Conservation (phyloP, 805 yeast genomes). For the Suhomyces prunicola region DNA sequence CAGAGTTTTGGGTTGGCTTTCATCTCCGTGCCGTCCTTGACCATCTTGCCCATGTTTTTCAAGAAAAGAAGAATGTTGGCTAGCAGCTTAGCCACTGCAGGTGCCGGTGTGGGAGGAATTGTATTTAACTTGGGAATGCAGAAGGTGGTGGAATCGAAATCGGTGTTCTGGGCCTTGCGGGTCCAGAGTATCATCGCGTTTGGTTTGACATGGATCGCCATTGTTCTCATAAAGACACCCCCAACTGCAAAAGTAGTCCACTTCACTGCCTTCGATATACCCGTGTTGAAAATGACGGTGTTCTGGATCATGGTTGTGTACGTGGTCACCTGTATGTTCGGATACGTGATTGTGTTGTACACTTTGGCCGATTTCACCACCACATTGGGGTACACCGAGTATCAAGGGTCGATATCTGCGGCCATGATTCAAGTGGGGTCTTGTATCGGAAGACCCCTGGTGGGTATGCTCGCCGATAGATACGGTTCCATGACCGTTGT, state of each 20-base stretch:
- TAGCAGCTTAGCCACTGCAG: slow-evolving; percentile 18
- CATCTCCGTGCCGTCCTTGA: slow-evolving; percentile 18
- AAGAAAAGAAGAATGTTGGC: slow-evolving; percentile 18
- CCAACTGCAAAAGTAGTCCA: slow-evolving; percentile 6
- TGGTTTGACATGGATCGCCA: slow-evolving; percentile 7
- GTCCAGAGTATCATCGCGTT: slow-evolving; percentile 14
- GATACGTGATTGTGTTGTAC: slow-evolving; percentile 23
- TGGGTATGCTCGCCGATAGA: slow-evolving; percentile 17
- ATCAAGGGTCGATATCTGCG: slow-evolving; percentile 23
- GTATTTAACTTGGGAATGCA: slow-evolving; percentile 25
- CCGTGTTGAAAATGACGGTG: slow-evolving; percentile 10
- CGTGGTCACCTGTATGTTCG: slow-evolving; percentile 21
- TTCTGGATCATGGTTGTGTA: slow-evolving; percentile 16
- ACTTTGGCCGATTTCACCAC: slow-evolving; percentile 22
- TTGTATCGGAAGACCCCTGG: slow-evolving; percentile 17
- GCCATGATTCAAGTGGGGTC: slow-evolving; percentile 25
- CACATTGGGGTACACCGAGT: slow-evolving; percentile 18
- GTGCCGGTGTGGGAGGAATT: slow-evolving; percentile 23
- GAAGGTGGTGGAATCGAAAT: slow-evolving; percentile 13
- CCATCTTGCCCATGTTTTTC: slow-evolving; percentile 23
- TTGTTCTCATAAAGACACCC: slow-evolving; percentile 9
- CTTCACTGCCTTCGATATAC: slow-evolving; percentile 13
- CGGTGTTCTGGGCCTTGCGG: slow-evolving; percentile 23
- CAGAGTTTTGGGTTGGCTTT: slow-evolving; percentile 23
- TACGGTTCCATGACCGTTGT: slow-evolving; percentile 15